Base-by-base conservation (phyloP, 257 asterid genomes). In the Ajuga chamaepitys region DNA sequence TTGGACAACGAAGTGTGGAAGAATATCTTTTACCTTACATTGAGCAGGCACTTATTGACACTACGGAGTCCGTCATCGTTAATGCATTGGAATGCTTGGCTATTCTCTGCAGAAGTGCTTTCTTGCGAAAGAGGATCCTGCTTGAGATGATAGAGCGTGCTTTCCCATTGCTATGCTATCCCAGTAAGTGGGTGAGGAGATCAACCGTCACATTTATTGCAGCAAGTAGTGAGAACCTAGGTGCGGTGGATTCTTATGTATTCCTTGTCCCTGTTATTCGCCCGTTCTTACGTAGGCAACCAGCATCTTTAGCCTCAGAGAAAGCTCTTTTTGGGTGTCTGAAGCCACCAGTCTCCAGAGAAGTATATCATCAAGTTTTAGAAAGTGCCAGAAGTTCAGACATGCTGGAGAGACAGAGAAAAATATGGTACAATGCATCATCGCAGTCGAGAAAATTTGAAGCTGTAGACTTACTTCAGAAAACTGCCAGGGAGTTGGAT, bases 1-100 rank as follows among this genome's bases (percentile, higher is more conserved):
- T 94, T 73, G 99, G 99, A 35, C 89, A 91, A 62, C 83, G 96
- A 67, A 94, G 99, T 74, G 99, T 94, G 74, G 99, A 94, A 85
- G 98, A 94, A 64, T 94, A 94, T 78, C 97, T 94, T 44, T 78
- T 94, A 57, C 99, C 99, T 28, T 94, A 94, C 72, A 88, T 94
- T 68, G 99, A 94, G 83, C 99, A 94, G 81, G 98, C 99, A 16
- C 82, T 94, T 71, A 88, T 75, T 69, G 99, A 94, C 74, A 63
- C 62, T 42, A 82, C 93, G 44, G 99, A 90, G 75, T 82, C 95
- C 32, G 99, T 94, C 57, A 83, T 86, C 66, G 98, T 88, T 67
- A 84, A 94, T 79, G 96, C 95, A 38, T 78, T 94, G 74, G 97
- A 90, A 74, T 94, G 99, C 86, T 80, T 90, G 80, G 76, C 98